phyloP scores from a whole-genome alignment of 2,329 filamentous ascomycete genomes.

The Blumeria graminis region DNA sequence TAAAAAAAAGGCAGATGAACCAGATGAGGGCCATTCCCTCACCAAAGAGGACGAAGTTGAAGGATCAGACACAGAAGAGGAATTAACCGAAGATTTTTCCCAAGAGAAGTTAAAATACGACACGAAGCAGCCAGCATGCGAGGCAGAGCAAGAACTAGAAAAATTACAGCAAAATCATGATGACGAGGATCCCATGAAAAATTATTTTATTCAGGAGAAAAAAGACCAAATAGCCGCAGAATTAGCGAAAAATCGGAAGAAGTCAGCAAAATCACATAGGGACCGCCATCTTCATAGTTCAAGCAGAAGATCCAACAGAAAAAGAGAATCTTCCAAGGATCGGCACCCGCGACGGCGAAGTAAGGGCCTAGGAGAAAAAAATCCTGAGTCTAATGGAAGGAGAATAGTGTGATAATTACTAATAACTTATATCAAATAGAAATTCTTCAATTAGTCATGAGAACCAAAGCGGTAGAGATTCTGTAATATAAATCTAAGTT shows the following conservation, averaged over 20 bases:
- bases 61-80: slow-evolving; percentile 17
- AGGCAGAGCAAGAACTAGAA: slow-evolving; percentile 60
- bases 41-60: slow-evolving; percentile 14
- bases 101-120: slow-evolving; percentile 18
- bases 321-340: not conserved
- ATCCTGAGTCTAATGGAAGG: no score
- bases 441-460: no score
- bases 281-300: slow-evolving; percentile 2
- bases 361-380: no score
- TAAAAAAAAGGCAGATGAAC: slow-evolving; percentile 62
- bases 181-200: slow-evolving; percentile 95
- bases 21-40: slow-evolving; percentile 24
- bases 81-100: slow-evolving; percentile 13
- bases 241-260: slow-evolving; percentile 21
- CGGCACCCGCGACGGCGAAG: no score
- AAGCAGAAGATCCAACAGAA: not conserved
- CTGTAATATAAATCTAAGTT: no score
- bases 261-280: slow-evolving; percentile 8
- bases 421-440: no score
- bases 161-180: slow-evolving; percentile 59
- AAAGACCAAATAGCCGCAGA: slow-evolving; percentile 65
- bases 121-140: slow-evolving; percentile 36
- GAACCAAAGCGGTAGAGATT: no score
- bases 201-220: slow-evolving; percentile 72
- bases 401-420: no score